Base-by-base conservation (phyloP, 495 filamentous ascomycete genomes). In the Neurospora sp. region DNA sequence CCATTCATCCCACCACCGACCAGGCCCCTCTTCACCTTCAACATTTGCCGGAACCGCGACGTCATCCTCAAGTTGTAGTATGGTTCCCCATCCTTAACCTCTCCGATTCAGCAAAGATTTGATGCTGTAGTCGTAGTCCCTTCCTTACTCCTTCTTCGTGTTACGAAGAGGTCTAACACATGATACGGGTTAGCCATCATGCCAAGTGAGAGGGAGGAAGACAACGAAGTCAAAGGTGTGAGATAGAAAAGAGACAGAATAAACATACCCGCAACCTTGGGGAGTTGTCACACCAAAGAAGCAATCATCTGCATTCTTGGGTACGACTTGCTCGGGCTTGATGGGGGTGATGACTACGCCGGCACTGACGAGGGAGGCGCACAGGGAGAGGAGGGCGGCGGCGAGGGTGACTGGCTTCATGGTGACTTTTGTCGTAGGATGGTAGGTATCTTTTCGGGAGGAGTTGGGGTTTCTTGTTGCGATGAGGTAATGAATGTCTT, bases 221-320 rank as follows among this genome's bases (percentile, higher is more conserved):
- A 40, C 12, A 5, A 40, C 11, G 12, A 40, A 8, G 39, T 12
- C 39, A 48, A 23, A 48, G 3, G 44, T n/a, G 5, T n/a, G 8
- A 31, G 2, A 44, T 62, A 40, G 20, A 14, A 27, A 40, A 11
- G n/a, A 41, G 62, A 38, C 69, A 39, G 69, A 38, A 82, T 71
- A 3, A 4, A 35, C 35, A 35, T 35, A 86, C 85, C 79, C 84
- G 82, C 85, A 86, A 46, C 85, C 84, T 72, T 78, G 77, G 27
- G 84, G 85, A 14, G 85, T 86, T 0, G 80, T 79, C n/a, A 84
- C 79, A 69, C 85, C 85, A 74, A 85, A 85, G 79, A 82, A 85
- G 75, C 85, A 86, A 75, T 86, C 85, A 31, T 80, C 84, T 23
- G 71, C 20, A 7, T 75, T 70, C 73, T 79, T 83, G 54, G 78